Conservation (phyloP, 345 rosid genomes). For the Hibiscus tridactylites region DNA sequence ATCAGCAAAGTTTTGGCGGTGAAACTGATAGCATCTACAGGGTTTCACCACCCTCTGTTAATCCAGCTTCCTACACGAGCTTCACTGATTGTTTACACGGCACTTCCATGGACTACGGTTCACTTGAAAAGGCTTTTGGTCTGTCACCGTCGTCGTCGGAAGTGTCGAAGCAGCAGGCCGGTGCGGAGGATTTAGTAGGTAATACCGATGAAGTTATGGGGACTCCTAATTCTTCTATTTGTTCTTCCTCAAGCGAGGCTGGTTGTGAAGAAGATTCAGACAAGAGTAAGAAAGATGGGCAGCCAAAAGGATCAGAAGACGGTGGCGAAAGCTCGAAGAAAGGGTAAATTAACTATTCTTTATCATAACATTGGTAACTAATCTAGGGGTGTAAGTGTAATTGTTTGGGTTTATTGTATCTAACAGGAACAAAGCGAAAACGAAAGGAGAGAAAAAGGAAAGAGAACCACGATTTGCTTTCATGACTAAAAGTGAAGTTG, state of each 20-base stretch:
- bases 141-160: conserved; percentile 43
- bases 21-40: neutral
- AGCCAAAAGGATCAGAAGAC: conserved; percentile 25
- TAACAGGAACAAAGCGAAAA: conserved; percentile 43
- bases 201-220: conserved; percentile 21
- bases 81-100: conserved; percentile 57
- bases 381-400: neutral
- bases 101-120: conserved; percentile 37
- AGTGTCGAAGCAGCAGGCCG: conserved; percentile 22
- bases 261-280: conserved; percentile 53
- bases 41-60: conserved; percentile 20
- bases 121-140: conserved; percentile 47
- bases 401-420: neutral
- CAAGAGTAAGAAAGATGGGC: conserved; percentile 34
- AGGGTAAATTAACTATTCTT: conserved; percentile 19
- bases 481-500: conserved; percentile 80
- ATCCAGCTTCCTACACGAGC: conserved; percentile 43
- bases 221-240: conserved; percentile 45
- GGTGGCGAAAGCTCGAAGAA: conserved; percentile 49
- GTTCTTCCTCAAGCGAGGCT: conserved; percentile 60
- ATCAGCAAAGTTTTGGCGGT: conserved; percentile 14
- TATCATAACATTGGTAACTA: neutral
- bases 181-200: conserved; percentile 16
- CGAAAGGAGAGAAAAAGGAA: conserved; percentile 48
- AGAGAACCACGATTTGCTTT: conserved; percentile 71